These are phyloP conservation scores for Helichrysum umbraculigerum DNA, from an alignment of 129 eudicot species.

Conservation along the genomic window DNA sequence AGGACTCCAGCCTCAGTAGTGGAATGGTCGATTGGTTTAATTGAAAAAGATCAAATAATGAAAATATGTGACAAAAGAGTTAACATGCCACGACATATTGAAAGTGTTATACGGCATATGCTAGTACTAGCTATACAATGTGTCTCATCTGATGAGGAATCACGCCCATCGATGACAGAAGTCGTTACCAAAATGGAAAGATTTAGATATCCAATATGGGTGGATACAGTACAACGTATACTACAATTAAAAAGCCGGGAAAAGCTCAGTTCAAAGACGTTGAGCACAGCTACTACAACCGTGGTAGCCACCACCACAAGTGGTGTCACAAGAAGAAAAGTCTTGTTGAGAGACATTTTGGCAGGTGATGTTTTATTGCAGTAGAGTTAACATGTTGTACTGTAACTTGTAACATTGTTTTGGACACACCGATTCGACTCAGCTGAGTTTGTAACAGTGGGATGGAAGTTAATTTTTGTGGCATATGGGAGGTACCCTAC, in stretches of 20 bases:
- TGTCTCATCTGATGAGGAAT: constrained; percentile 35
- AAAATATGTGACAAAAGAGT: constrained; percentile 56
- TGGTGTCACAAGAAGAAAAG: constrained; percentile 30
- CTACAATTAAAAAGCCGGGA: constrained; percentile 28
- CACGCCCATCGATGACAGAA: constrained; percentile 63
- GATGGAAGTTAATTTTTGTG: background rate
- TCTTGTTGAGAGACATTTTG: constrained; percentile 62
- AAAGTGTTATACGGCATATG: constrained; percentile 30
- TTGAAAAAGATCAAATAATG: constrained; percentile 18
- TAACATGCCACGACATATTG: constrained; percentile 46
- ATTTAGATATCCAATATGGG: constrained; percentile 34
- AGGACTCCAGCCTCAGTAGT: constrained; percentile 54
- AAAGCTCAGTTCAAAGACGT: constrained; percentile 13
- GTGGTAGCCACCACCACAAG: constrained; percentile 25
- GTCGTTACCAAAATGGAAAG: constrained; percentile 44
- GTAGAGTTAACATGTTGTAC: background rate
- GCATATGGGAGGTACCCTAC: background rate
- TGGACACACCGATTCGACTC: constrained; percentile 5
- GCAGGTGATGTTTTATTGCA: constrained; percentile 44
- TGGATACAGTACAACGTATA: constrained; percentile 29
- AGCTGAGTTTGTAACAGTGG: background rate
- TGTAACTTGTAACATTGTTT: constrained; percentile 5
- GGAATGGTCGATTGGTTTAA: constrained; percentile 57
- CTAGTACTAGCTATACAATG: constrained; percentile 55
- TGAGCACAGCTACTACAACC: constrained; percentile 10